Evolutionary conservation across 495 filamentous ascomycete species (phyloP).

Genomic region (Neurospora sp.): DNA sequence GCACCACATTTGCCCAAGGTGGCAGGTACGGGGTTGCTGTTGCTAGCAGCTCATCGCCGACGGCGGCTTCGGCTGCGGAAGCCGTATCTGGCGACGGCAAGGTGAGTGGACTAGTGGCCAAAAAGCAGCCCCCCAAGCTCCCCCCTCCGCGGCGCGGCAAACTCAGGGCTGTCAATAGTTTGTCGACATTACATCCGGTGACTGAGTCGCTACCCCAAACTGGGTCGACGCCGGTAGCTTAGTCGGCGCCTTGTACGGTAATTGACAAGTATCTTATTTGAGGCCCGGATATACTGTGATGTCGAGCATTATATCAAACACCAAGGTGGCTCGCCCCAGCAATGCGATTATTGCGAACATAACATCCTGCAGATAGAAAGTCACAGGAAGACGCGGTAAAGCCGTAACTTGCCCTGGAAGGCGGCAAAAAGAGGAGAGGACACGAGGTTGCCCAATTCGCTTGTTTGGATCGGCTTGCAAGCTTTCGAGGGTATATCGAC

Average conservation of each 20-base stretch:
- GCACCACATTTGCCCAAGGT: neutral
- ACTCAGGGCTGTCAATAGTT: neutral
- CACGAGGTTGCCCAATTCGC: neutral
- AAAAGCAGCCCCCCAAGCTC: conserved; percentile 45
- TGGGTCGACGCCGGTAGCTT: conserved; percentile 3
- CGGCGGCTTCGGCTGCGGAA: neutral
- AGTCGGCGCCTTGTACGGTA: neutral
- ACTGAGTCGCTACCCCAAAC: conserved; percentile 4
- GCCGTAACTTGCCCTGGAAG: neutral
- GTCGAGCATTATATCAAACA: neutral
- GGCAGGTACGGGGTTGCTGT: neutral
- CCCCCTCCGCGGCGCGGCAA: conserved; percentile 38
- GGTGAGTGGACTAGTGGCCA: conserved; percentile 21
- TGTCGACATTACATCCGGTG: neutral
- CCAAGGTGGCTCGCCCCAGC: neutral
- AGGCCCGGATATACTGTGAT: neutral
- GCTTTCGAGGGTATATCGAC: neutral
- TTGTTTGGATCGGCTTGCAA: neutral
- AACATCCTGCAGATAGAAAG: neutral
- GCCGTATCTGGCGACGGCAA: conserved; percentile 3
- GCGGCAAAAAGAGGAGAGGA: neutral
- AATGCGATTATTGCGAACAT: neutral
- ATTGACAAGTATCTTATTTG: neutral
- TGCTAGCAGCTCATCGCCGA: neutral
- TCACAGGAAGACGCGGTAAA: neutral